These are phyloP conservation scores for Aulographum hederae DNA, from an alignment of 2,329 filamentous ascomycete genomes.

Conservation along the genomic window DNA sequence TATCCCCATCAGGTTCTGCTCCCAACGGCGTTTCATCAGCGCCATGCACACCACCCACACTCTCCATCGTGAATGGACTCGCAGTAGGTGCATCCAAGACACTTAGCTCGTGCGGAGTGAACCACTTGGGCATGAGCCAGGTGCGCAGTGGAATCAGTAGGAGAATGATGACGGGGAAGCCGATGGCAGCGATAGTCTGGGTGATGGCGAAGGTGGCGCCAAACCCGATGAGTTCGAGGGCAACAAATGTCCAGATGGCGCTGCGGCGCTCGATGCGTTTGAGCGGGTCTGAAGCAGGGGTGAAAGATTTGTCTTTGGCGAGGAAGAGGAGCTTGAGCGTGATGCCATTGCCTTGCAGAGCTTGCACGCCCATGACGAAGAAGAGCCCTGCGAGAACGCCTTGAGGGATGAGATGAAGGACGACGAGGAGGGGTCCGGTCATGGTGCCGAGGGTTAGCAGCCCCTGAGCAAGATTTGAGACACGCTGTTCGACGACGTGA, in stretches of 20 bases:
- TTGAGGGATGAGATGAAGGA: conserved; percentile 34
- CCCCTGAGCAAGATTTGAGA: conserved; percentile 37
- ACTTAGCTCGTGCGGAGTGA: conserved; percentile 27
- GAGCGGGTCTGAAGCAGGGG: conserved; percentile 28
- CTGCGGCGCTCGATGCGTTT: conserved; percentile 21
- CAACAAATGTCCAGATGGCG: conserved; percentile 31
- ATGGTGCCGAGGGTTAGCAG: conserved; percentile 36
- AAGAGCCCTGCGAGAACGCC: conserved; percentile 37
- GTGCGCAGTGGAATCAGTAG: conserved; percentile 36
- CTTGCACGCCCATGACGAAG: conserved; percentile 36
- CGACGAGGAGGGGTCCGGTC: conserved; percentile 34
- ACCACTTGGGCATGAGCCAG: conserved; percentile 30
- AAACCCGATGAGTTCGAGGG: conserved; percentile 32
- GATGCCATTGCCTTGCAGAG: conserved; percentile 35
- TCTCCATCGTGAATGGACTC: conserved; percentile 33
- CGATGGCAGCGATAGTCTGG: conserved; percentile 40
- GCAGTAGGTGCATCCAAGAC: conserved; percentile 36
- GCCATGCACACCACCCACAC: conserved; percentile 29
- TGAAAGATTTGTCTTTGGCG: conserved; percentile 26
- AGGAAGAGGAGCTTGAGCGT: conserved; percentile 32
- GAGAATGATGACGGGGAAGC: conserved; percentile 39
- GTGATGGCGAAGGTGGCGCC: conserved; percentile 37
- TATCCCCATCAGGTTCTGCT: conserved; percentile 7
- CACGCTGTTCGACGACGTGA: conserved; percentile 36
- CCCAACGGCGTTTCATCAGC: conserved; percentile 13